Percentiles rank a stretch among this genome's conserved stretches.
Conservation (phyloP, 768 basidiomycete species). For the Boletus sensibilis region DNA sequence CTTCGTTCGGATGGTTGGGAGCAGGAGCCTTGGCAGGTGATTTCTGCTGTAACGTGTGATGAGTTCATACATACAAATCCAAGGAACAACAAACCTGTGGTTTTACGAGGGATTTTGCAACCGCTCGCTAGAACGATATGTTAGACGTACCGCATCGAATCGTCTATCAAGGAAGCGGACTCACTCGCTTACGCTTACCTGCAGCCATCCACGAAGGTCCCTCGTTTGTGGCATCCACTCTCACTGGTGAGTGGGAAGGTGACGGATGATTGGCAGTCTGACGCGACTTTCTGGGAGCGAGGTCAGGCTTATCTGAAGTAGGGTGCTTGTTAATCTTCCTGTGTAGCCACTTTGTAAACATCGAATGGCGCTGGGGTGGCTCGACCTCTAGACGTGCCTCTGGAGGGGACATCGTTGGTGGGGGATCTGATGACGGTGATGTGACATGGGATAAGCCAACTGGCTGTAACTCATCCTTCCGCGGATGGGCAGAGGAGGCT, state of each 20-base stretch:
- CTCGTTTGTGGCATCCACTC: not conserved
- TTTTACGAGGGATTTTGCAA: rapidly evolving
- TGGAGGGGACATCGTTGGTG: not conserved
- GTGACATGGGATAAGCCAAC: not conserved
- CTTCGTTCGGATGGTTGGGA: not conserved
- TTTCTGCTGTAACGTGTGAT: not conserved
- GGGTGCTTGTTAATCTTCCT: not conserved
- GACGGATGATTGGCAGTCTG: not conserved
- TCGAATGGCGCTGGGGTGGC: not conserved
- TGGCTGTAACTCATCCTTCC: not conserved
- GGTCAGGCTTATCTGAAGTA: not conserved
- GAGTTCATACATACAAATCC: not conserved
- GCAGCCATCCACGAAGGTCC: not conserved
- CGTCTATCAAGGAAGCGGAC: not conserved
- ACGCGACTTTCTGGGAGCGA: too few relatives aligned
- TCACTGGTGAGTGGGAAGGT: not conserved
- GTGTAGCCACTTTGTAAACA: not conserved
- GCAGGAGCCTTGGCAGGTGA: not conserved
- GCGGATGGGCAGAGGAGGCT: not conserved
- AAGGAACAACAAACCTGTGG: not conserved
- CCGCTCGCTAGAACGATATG: not conserved
- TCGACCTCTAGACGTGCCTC: not conserved
- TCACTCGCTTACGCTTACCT: not conserved
- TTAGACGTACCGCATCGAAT: too few relatives aligned
- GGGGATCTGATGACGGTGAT: not conserved